Evolutionary conservation across 2,329 filamentous ascomycete genomes (phyloP), one percentile per base, ranked within the genome.

Genomic region (Pestalotiopsis sp.): DNA sequence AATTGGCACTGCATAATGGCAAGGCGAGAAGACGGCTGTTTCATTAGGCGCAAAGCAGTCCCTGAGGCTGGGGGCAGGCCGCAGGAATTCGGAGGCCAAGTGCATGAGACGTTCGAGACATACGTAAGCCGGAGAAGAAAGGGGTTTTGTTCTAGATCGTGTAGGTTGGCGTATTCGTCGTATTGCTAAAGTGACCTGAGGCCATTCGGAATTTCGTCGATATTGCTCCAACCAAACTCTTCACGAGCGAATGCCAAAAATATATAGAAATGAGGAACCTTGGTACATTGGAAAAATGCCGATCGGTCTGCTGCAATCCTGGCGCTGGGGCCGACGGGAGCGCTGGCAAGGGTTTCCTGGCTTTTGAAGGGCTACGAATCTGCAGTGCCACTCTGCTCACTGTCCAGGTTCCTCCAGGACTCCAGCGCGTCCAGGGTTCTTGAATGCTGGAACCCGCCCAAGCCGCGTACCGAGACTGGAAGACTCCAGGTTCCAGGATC

Each of bases 41-140:
- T 66, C 63, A 66, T 66, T 45, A 66, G 63, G 49, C 49, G 63
- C 63, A 66, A 57, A 62, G 59, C 59, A 20, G 59, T 20, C 57
- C 57, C 57, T 59, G 11, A 45, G 41, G 41, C 41, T 17, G 12
- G 41, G 31, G 41, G 45, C 17, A 52, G 20, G 45, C n/a, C 45
- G 45, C 45, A 52, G 45, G 41, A 45, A 45, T 13, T 45, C 45
- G 17, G 45, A 52, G 45, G 17, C 45, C 17, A 52, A 52, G 45
- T 23, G 45, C 20, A 52, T 52, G 45, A 52, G 45, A 52, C 45
- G 45, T 52, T 17, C 17, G 20, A 52, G 17, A 20, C 20, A 20
- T 45, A 45, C 17, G 41, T 52, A 52, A 52, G 45, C 45, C 20
- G 20, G 14, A n/a, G 9, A 17, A n/a, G 17, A 52, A 52, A n/a